Evolutionary conservation across 257 asterid genomes (phyloP).

Genomic region (Solanum pennellii): DNA sequence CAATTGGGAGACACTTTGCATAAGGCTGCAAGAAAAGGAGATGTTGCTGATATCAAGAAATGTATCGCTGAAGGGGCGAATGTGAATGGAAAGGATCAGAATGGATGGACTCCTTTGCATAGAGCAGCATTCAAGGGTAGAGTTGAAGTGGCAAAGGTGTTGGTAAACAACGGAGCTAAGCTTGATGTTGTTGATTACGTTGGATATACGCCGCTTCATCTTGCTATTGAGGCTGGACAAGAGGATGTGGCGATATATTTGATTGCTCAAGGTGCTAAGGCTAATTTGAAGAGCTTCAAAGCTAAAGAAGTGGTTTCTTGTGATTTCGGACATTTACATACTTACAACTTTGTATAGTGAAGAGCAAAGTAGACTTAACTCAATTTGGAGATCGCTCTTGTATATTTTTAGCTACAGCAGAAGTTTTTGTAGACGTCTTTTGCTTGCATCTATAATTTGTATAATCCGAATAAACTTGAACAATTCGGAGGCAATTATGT

Average conservation of each 20-base stretch:
- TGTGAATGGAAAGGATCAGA: slow-evolving; percentile 53
- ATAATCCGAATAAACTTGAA: neutral
- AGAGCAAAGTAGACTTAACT: neutral
- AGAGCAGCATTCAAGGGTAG: slow-evolving; percentile 62
- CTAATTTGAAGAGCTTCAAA: slow-evolving; percentile 44
- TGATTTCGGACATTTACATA: slow-evolving; percentile 17
- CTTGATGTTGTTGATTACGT: slow-evolving; percentile 41
- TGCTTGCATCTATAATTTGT: neutral
- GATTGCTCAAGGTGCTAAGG: slow-evolving; percentile 55
- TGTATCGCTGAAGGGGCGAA: slow-evolving; percentile 48
- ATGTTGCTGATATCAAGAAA: slow-evolving; percentile 28
- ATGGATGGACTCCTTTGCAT: slow-evolving; percentile 79
- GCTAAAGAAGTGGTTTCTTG: neutral
- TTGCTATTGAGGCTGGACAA: slow-evolving; percentile 56
- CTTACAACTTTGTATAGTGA: neutral
- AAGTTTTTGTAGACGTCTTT: neutral
- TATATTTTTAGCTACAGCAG: neutral
- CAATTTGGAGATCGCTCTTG: neutral
- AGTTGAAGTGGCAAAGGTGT: slow-evolving; percentile 40
- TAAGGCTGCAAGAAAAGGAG: slow-evolving; percentile 37
- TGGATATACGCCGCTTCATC: slow-evolving; percentile 54
- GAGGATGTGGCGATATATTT: slow-evolving; percentile 47
- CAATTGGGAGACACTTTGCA: slow-evolving; percentile 45
- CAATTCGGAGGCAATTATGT: neutral
- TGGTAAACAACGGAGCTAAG: slow-evolving; percentile 45